Base-by-base conservation (phyloP, 108 stramenopile species). In the Nitzschia sp. region DNA sequence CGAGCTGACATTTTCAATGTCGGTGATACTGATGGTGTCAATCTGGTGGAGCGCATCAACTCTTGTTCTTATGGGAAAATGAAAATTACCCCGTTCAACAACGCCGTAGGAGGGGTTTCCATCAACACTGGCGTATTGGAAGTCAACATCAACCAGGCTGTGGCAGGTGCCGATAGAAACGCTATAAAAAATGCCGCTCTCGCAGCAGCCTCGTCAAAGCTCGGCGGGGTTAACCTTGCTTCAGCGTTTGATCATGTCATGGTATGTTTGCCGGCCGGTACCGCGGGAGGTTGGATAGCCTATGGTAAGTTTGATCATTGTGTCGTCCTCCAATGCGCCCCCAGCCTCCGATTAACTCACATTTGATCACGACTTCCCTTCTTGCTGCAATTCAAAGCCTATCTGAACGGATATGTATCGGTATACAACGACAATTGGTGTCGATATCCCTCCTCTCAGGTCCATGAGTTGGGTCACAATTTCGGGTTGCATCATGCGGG, bases 401-500 rank as follows among this genome's bases (percentile, higher is more conserved):
- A 76, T 47, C 23, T 85, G 61, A 76, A 76, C 46, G 13, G 28
- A 1, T 85, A 70, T 70, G 28, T 46, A 11, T 60, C 56, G 13
- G 66, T 78, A 0, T 89, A 80, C 76, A 84, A 82, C 69, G 66
- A 86, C 51, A 19, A 70, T 23, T 83, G 80, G 82, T 85, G 86
- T 49, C 57, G 54, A 38, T 70, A 72, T 53, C 31, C 74, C 27
- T 68, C 67, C 29, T 68, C 66, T 13, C 72, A 70, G 46, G 55
- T 85, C 32, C 89, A 91, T 64, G 89, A 91, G 58, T 42, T 87
- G 13, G 88, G 84, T 21, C 87, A 88, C 79, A 92, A 85, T 59
- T 49, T 92, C 42, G 75, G 70, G 26, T 71, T 87, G 23, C 61
- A 33, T 1, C 90, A 91, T 53, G 68, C 84, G 18, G 71, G 59